Conservation (phyloP, 140 eudicot species). For the Senecio squalidus region DNA sequence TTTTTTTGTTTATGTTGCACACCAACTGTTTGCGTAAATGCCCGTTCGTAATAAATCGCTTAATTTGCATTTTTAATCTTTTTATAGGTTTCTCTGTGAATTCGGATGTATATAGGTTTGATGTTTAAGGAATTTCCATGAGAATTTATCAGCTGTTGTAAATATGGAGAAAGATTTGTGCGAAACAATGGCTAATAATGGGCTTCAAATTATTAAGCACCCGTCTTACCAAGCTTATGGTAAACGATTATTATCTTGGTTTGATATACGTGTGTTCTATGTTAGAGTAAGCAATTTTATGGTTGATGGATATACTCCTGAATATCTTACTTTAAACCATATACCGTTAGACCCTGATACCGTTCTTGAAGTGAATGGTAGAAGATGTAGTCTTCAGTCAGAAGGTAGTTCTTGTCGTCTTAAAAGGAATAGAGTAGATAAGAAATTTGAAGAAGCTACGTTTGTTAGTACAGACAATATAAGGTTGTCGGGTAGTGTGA, state of each 20-base stretch:
- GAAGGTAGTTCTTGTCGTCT: constrained; percentile 64
- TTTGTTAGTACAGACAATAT: constrained; percentile 84
- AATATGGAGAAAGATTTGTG: constrained; percentile 47
- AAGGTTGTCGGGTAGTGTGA: constrained; percentile 71
- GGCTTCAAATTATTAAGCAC: constrained; percentile 58
- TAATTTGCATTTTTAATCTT: neutral
- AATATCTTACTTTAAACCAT: constrained; percentile 63
- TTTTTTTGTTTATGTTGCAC: constrained; percentile 6
- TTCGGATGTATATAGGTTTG: neutral
- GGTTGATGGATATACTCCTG: constrained; percentile 74
- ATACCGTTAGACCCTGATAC: constrained; percentile 71
- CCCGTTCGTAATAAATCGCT: neutral
- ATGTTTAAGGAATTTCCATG: constrained; percentile 17
- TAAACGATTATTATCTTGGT: constrained; percentile 53
- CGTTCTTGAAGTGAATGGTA: constrained; percentile 80
- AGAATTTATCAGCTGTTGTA: constrained; percentile 15
- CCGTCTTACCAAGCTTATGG: constrained; percentile 38
- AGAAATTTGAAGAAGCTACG: constrained; percentile 80
- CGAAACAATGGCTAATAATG: constrained; percentile 29
- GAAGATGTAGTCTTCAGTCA: constrained; percentile 60
- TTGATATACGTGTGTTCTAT: constrained; percentile 78
- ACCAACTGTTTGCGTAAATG: constrained; percentile 11
- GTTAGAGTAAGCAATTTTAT: constrained; percentile 66
- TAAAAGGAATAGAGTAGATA: constrained; percentile 67
- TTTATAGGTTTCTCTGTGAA: constrained; percentile 28